Evolutionary conservation across 768 basidiomycete species (phyloP).

Genomic region (Boletus rubropictus): DNA sequence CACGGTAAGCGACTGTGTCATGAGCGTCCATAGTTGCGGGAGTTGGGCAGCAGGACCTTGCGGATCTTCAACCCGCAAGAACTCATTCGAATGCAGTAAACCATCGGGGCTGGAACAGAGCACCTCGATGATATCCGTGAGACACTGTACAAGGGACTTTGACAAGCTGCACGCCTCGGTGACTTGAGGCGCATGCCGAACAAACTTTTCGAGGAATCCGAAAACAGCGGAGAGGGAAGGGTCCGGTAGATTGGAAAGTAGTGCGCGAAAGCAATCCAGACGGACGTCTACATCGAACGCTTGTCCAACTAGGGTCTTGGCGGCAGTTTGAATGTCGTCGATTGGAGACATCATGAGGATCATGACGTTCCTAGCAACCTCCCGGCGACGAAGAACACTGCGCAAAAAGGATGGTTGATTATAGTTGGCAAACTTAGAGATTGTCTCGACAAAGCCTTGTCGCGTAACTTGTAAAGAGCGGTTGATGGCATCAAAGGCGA

Average conservation of each 20-base stretch:
- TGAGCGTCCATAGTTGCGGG: constrained; percentile 71
- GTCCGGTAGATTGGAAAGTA: constrained; percentile 63
- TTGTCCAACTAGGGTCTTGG: constrained; percentile 74
- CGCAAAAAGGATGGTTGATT: constrained; percentile 47
- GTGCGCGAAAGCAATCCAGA: constrained; percentile 76
- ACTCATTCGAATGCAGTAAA: constrained; percentile 52
- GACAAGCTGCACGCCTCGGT: constrained; percentile 89
- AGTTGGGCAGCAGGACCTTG: constrained; percentile 49
- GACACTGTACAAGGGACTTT: constrained; percentile 83
- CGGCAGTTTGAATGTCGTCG: constrained; percentile 65
- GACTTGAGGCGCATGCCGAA: constrained; percentile 50
- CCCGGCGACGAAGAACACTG: constrained; percentile 49
- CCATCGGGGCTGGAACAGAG: constrained; percentile 72
- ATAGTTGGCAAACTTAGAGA: constrained; percentile 63
- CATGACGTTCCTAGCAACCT: constrained; percentile 55
- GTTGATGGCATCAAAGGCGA: constrained; percentile 55
- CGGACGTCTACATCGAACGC: constrained; percentile 89
- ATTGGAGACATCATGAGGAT: constrained; percentile 78
- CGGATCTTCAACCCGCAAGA: constrained; percentile 41
- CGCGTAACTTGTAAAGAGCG: constrained; percentile 50
- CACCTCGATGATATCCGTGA: constrained; percentile 88
- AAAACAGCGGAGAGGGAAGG: constrained; percentile 66
- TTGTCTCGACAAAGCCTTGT: constrained; percentile 53
- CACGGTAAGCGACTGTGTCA: constrained; percentile 72
- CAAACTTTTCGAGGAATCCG: constrained; percentile 63